Conservation (phyloP, 768 basidiomycete species). For the Collybia mongolica region DNA sequence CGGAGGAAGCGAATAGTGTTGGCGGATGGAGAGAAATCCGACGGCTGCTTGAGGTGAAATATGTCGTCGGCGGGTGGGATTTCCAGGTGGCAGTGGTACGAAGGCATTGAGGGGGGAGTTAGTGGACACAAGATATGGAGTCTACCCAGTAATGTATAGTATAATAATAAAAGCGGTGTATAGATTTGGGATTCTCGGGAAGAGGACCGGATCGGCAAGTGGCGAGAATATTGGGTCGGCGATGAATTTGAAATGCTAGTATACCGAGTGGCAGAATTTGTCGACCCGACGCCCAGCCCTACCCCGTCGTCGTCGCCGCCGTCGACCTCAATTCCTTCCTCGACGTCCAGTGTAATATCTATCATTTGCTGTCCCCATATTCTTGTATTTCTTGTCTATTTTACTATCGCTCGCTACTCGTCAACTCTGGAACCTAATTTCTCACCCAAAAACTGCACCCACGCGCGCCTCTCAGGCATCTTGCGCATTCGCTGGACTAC, state of each 20-base stretch:
- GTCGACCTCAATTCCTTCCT: conserved; percentile 11
- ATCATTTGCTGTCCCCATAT: not conserved
- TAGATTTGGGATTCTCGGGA: too few relatives aligned
- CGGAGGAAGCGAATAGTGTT: conserved; percentile 41
- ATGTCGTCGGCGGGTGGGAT: conserved; percentile 83
- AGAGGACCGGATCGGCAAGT: conserved; percentile 15
- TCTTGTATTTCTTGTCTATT: conserved; percentile 8
- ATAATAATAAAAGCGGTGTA: too few relatives aligned
- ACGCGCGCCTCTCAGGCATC: conserved; percentile 8
- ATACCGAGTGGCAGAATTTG: conserved; percentile 15
- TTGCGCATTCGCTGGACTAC: conserved; percentile 7
- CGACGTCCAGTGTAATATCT: conserved; percentile 8
- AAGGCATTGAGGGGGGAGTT: conserved; percentile 44
- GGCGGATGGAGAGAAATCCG: conserved; percentile 84
- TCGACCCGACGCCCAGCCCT: conserved; percentile 15
- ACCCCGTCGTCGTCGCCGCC: conserved; percentile 17
- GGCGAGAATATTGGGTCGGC: conserved; percentile 28
- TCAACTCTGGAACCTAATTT: conserved; percentile 17
- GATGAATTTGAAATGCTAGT: conserved; percentile 29
- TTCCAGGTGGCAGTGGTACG: conserved; percentile 84
- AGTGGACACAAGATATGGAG: not conserved
- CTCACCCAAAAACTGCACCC: conserved; percentile 14
- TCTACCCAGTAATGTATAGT: too few relatives aligned
- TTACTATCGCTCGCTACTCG: conserved; percentile 7
- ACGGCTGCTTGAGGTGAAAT: conserved; percentile 79